A percentile compares a stretch with the other conserved stretches of the same genome.
Conservation (phyloP, 169 alveolate species). For the Eimeria maxima region DNA sequence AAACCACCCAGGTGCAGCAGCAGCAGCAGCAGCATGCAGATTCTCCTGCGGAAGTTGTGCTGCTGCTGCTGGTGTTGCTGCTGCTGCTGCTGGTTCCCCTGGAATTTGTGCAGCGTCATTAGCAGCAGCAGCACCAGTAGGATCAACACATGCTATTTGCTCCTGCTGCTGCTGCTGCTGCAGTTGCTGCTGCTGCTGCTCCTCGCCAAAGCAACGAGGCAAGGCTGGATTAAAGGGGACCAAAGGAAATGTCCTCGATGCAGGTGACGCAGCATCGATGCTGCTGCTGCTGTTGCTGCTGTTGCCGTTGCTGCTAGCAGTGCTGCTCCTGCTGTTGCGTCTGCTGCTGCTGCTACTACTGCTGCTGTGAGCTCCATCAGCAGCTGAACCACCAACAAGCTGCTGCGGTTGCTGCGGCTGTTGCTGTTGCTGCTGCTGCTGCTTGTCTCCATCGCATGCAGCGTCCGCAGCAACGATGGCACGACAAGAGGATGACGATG, state of each 20-base stretch:
- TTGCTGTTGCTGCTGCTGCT: neutral
- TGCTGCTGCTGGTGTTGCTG: slow-evolving; percentile 32
- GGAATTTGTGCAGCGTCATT: neutral
- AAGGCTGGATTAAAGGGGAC: neutral
- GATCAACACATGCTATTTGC: neutral
- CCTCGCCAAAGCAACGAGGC: neutral
- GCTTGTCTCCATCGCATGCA: neutral
- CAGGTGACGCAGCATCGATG: neutral
- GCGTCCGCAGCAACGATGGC: slow-evolving; percentile 15
- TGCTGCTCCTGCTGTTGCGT: neutral
- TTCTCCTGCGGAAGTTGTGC: neutral
- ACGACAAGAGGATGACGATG: neutral
- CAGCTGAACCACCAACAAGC: too few species aligned
- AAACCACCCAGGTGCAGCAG: neutral
- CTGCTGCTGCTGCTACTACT: neutral
- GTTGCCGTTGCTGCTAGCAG: neutral
- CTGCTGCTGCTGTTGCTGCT: neutral
- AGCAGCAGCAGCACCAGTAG: slow-evolving; percentile 2
- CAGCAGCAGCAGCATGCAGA: neutral
- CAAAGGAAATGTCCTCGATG: neutral
- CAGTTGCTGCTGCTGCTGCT: too few species aligned
- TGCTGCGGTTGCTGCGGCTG: slow-evolving; percentile 4
- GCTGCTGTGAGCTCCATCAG: neutral
- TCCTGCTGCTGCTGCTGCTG: slow-evolving; percentile 3
- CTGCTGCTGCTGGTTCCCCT: neutral